Conservation (phyloP, 2,329 filamentous ascomycete species). For the Exutisphaerella laricina region DNA sequence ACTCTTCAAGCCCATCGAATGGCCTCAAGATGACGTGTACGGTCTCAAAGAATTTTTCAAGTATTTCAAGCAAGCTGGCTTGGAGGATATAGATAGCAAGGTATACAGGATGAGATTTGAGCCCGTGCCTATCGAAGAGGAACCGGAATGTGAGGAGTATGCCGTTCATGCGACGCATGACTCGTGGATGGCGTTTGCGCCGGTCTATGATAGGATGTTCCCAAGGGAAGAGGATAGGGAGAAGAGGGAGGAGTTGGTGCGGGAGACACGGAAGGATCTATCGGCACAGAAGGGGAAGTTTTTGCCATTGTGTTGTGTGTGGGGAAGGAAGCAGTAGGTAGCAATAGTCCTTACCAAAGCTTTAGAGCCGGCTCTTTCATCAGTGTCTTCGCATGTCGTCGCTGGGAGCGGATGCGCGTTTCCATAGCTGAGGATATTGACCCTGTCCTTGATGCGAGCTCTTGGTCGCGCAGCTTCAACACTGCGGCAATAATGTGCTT, state of each 20-base stretch:
- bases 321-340: neutral
- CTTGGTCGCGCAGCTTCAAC: too few species aligned
- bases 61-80: neutral
- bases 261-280: neutral
- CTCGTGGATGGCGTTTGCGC: neutral
- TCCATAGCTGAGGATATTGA: too few species aligned
- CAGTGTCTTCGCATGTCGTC: too few species aligned
- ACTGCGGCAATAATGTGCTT: too few species aligned
- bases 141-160: slow-evolving; percentile 4
- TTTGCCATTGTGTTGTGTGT: neutral
- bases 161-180: neutral
- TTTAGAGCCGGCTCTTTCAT: too few species aligned
- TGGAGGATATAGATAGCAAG: neutral
- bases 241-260: neutral
- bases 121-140: slow-evolving; percentile 1
- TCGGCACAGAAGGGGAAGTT: neutral
- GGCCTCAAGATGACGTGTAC: neutral
- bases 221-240: neutral
- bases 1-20: neutral
- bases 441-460: too few species aligned
- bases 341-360: neutral
- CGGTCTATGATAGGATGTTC: neutral
- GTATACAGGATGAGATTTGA: slow-evolving; percentile 2
- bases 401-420: too few species aligned
- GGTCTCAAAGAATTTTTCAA: neutral